Percentiles rank a stretch among this genome's conserved stretches.
Conservation (phyloP, 371 early-diverging fungal genomes). For the Mortierella sp. region DNA sequence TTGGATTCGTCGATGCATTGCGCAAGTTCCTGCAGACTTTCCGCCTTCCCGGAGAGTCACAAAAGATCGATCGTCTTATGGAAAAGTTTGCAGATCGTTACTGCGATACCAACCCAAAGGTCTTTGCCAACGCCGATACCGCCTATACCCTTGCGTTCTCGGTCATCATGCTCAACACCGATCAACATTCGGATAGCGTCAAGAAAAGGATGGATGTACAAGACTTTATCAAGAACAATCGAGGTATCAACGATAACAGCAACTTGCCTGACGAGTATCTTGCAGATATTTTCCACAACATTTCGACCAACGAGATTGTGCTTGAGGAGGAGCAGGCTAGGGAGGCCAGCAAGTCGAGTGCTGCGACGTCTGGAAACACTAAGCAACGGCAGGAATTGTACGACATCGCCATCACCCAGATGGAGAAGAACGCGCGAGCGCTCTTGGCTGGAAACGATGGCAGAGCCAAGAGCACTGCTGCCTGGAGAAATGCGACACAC, state of each 20-base stretch:
- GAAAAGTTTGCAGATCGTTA: constrained; percentile 84
- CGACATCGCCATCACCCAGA: constrained; percentile 56
- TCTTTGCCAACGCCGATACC: constrained; percentile 71
- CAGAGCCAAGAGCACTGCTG: constrained; percentile 43
- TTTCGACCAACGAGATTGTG: constrained; percentile 73
- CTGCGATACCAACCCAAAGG: constrained; percentile 70
- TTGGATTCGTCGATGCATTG: constrained; percentile 74
- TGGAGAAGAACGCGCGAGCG: constrained; percentile 58
- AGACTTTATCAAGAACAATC: constrained; percentile 95
- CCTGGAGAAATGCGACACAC: constrained; percentile 66
- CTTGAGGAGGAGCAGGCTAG: constrained; percentile 72
- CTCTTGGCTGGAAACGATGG: constrained; percentile 53
- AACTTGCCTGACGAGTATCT: constrained; percentile 69
- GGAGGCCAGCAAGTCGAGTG: constrained; percentile 53
- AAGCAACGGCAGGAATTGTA: constrained; percentile 57
- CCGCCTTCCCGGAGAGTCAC: constrained; percentile 85
- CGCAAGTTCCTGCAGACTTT: constrained; percentile 79
- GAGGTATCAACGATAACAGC: constrained; percentile 78
- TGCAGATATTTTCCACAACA: constrained; percentile 73
- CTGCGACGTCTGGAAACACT: constrained; percentile 30
- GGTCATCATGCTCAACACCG: constrained; percentile 88
- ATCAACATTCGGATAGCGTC: constrained; percentile 91
- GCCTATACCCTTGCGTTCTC: constrained; percentile 84
- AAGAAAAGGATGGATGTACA: constrained; percentile 91
- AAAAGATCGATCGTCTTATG: constrained; percentile 88